phyloP scores from a whole-genome alignment of 2,329 filamentous ascomycete genomes.

The Intubia oerlemansii region DNA sequence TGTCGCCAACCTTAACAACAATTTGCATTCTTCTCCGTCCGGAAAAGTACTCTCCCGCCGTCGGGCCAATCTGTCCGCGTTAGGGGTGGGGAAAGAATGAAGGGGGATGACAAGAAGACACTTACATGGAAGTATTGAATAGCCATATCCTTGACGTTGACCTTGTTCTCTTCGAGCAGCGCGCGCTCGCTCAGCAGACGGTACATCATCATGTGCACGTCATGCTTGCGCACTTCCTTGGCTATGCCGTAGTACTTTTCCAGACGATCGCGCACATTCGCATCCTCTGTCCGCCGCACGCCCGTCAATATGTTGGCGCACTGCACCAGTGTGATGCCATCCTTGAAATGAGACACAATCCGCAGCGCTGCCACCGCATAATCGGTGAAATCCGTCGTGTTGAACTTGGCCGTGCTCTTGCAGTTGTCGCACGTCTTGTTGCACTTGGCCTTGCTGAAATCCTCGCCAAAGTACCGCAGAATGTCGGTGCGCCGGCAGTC shows the following conservation, averaged over 20 bases:
- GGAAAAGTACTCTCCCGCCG: slow-evolving; percentile 20
- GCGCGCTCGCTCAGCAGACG: slow-evolving; percentile 53
- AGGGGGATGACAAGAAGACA: too few species aligned
- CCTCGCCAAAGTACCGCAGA: slow-evolving; percentile 83
- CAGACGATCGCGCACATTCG: too few species aligned
- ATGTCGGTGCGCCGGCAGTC: slow-evolving; percentile 81
- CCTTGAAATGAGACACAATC: slow-evolving; percentile 34
- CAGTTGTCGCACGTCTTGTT: slow-evolving; percentile 75
- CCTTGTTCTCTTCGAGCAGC: slow-evolving; percentile 46
- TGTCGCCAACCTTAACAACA: slow-evolving; percentile 17
- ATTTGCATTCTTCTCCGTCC: slow-evolving; percentile 22
- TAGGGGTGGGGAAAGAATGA: too few species aligned
- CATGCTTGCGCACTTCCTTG: slow-evolving; percentile 46
- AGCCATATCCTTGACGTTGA: slow-evolving; percentile 45
- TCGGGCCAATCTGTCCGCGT: slow-evolving; percentile 22
- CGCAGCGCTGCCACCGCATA: slow-evolving; percentile 50
- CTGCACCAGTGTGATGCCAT: slow-evolving; percentile 52
- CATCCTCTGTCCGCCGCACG: neutral
- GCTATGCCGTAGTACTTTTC: slow-evolving; percentile 44
- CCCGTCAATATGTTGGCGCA: too few species aligned
- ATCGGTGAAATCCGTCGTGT: slow-evolving; percentile 54
- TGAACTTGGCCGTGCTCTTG: slow-evolving; percentile 46
- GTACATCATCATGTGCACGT: slow-evolving; percentile 70
- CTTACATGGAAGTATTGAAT: slow-evolving; percentile 51
- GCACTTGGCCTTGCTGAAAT: slow-evolving; percentile 53